Conservation (phyloP, 2,329 filamentous ascomycete genomes). For the Xylaria hypoxylon region DNA sequence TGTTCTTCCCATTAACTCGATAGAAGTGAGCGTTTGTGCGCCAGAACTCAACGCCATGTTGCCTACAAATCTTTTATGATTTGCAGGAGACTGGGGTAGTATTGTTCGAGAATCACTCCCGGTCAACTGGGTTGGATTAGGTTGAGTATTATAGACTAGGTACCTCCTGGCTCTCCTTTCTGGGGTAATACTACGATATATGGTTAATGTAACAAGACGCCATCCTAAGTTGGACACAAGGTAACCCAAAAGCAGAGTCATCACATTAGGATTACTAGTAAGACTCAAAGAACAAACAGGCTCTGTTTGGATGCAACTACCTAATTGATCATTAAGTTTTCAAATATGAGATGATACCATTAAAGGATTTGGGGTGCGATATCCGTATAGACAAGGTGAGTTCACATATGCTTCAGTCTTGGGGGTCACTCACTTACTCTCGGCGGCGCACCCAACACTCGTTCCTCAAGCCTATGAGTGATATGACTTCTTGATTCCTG, state of each 20-base stretch:
- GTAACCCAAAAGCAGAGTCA: neutral
- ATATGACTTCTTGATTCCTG: neutral
- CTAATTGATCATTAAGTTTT: slow-evolving; percentile 24
- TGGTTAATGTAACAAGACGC: neutral
- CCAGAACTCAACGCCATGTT: neutral
- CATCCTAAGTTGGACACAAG: neutral
- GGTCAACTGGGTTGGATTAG: neutral
- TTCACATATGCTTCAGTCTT: neutral
- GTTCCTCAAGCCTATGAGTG: neutral
- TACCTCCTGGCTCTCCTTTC: slow-evolving; percentile 1
- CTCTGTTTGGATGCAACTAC: slow-evolving; percentile 13
- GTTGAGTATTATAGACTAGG: neutral
- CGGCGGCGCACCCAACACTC: too few relatives aligned
- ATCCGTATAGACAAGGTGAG: neutral
- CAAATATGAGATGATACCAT: slow-evolving; percentile 28
- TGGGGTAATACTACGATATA: slow-evolving; percentile 3
- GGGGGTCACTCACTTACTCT: neutral
- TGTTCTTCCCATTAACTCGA: slow-evolving; percentile 13
- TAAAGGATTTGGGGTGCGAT: slow-evolving; percentile 3
- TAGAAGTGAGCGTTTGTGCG: neutral
- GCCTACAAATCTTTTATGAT: neutral
- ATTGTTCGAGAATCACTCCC: slow-evolving; percentile 14
- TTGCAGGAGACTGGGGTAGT: slow-evolving; percentile 1
- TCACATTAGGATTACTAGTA: slow-evolving; percentile 12
- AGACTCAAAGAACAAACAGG: slow-evolving; percentile 2